These are phyloP conservation scores for Fraxinus albicans DNA, from an alignment of 305 asterid genomes.

Conservation along the genomic window DNA sequence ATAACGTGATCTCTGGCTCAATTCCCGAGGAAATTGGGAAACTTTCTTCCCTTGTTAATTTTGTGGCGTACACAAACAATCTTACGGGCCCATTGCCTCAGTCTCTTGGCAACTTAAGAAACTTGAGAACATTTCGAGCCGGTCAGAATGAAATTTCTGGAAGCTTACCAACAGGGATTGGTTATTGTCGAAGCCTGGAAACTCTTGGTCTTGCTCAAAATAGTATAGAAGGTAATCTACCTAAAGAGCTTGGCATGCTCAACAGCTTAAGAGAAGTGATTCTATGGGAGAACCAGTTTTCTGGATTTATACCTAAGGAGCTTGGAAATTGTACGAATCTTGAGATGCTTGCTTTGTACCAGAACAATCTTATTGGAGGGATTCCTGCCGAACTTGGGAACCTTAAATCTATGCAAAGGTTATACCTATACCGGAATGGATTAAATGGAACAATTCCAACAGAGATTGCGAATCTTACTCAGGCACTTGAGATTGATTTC, in stretches of 20 bases:
- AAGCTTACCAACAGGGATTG: constrained; percentile 65
- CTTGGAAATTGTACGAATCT: constrained; percentile 69
- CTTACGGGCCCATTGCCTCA: constrained; percentile 71
- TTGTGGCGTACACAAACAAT: constrained; percentile 75
- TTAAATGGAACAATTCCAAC: constrained; percentile 77
- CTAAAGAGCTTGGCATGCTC: constrained; percentile 75
- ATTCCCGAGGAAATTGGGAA: constrained; percentile 74
- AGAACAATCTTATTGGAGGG: constrained; percentile 66
- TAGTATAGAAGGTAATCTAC: constrained; percentile 57
- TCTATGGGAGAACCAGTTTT: constrained; percentile 68
- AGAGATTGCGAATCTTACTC: constrained; percentile 72
- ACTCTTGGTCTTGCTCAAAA: constrained; percentile 85
- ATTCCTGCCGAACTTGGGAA: constrained; percentile 70
- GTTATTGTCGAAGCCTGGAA: constrained; percentile 50
- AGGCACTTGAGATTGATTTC: constrained; percentile 63
- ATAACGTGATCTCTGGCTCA: constrained; percentile 66
- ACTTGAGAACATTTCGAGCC: constrained; percentile 57
- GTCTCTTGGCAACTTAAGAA: constrained; percentile 65
- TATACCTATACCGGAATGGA: constrained; percentile 67
- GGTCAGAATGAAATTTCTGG: constrained; percentile 81
- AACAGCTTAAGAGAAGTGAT: constrained; percentile 48
- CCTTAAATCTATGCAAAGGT: constrained; percentile 35
- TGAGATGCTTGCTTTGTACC: constrained; percentile 65
- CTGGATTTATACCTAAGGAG: constrained; percentile 74
- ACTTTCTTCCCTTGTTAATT: constrained; percentile 56